Evolutionary conservation across 2,329 filamentous ascomycete species (phyloP).

Genomic region (Apiospora malaysiana): DNA sequence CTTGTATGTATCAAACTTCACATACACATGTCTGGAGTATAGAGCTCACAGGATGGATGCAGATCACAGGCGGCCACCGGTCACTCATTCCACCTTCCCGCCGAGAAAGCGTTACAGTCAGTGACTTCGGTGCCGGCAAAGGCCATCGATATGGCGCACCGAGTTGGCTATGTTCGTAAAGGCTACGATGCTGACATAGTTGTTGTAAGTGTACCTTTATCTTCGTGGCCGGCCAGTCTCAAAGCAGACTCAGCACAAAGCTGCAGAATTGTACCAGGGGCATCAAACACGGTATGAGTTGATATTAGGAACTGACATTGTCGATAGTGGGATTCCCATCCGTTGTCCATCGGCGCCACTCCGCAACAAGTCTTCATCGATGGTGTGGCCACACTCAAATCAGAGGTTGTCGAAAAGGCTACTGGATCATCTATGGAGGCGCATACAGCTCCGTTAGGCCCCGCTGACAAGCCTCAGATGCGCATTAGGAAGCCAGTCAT

Average conservation of each 20-base stretch:
- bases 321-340: slow-evolving; percentile 50
- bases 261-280: neutral
- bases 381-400: slow-evolving; percentile 36
- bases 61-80: slow-evolving; percentile 47
- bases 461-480: neutral
- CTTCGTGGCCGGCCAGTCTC: neutral
- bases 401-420: slow-evolving; percentile 18
- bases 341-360: slow-evolving; percentile 50
- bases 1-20: neutral
- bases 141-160: slow-evolving; percentile 48
- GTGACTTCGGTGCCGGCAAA: slow-evolving; percentile 53
- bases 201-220: slow-evolving; percentile 31
- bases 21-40: neutral
- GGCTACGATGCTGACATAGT: slow-evolving; percentile 58
- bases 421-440: slow-evolving; percentile 22
- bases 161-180: slow-evolving; percentile 49
- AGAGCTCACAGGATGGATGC: slow-evolving; percentile 1
- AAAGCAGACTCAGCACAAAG: neutral
- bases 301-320: neutral
- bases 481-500: slow-evolving; percentile 26
- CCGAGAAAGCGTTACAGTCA: slow-evolving; percentile 47
- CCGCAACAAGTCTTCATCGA: slow-evolving; percentile 55
- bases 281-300: neutral
- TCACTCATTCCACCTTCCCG: slow-evolving; percentile 48
- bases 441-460: neutral